Base-by-base conservation (phyloP, 2,329 filamentous ascomycete species). In the Orbilia oligospora region DNA sequence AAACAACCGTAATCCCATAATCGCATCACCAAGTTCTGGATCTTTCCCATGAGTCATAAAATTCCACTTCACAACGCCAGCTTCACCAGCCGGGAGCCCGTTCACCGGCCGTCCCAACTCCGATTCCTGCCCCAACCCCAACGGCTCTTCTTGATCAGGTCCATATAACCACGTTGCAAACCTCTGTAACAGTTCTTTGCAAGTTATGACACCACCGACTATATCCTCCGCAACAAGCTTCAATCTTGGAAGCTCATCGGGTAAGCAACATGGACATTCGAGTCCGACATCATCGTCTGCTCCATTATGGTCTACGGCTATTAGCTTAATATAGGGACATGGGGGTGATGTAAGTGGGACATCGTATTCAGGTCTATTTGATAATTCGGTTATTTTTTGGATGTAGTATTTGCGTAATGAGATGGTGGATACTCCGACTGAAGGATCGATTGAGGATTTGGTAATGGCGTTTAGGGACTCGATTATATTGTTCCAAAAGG, bases 191-290 rank as follows among this genome's bases (percentile, higher is more conserved):
- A 71, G 18, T 0, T 51, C 46, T 6, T 36, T 41, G n/a, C 67
- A 36, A 0, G 73, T 77, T n/a, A 77, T 41, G 9, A 71, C 67
- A 3, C 73, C 73, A 30, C 73, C 73, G 5, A 53, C 51, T 12
- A 71, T 61, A 14, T 71, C 67, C 10, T n/a, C 48, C 9, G 67
- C 67, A 3, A 18, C 18, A 9, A 77, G 33, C 24, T 46, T 53
- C 16, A 77, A 24, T 10, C 55, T 3, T 5, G 73, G 73, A 8
- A 77, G 49, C 6, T 71, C 67, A 4, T 77, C 67, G 4, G 49
- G 51, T 38, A 77, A 30, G 33, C 73, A 77, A 30, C 73, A 77
- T 6, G 73, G 73, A 71, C 73, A 77, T 6, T 24, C 36, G 14
- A 77, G 67, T 38, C 27, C 9, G 16, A 49, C 56, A 6, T 66